A percentile compares a stretch with the other conserved stretches of the same genome.
phyloP scores from a whole-genome alignment of 2,329 filamentous ascomycete genomes.

The Pseudofabraea citricarpa region DNA sequence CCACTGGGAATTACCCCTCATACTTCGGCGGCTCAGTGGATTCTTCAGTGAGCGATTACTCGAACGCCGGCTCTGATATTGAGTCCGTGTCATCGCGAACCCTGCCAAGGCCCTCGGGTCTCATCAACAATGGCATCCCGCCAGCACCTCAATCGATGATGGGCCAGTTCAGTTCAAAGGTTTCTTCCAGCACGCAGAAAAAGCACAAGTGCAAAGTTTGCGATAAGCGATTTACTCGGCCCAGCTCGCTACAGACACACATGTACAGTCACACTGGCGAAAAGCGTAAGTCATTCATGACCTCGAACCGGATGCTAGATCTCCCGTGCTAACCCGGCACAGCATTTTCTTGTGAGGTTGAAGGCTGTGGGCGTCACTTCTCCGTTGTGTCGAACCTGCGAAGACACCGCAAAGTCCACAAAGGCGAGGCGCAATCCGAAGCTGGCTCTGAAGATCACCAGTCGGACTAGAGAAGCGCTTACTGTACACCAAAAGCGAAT shows the following conservation, averaged over 20 bases:
- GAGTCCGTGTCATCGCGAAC: conserved; percentile 76
- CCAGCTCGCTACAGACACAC: conserved; percentile 91
- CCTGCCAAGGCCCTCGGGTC: conserved; percentile 71
- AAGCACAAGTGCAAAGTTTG: conserved; percentile 99
- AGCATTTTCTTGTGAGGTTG: conserved; percentile 93
- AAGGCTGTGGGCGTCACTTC: conserved; percentile 92
- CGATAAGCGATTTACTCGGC: conserved; percentile 93
- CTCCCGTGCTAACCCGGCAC: conserved; percentile 16
- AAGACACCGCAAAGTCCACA: conserved; percentile 94
- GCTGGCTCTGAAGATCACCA: conserved; percentile 56
- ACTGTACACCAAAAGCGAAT: neutral
- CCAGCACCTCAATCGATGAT: conserved; percentile 96
- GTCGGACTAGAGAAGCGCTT: conserved; percentile 40
- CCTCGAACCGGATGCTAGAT: neutral
- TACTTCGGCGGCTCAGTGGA: conserved; percentile 86
- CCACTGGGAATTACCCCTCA: conserved; percentile 71
- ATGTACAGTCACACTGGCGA: conserved; percentile 99
- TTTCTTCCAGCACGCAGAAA: conserved; percentile 93
- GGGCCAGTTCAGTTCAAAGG: conserved; percentile 96
- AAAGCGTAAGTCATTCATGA: conserved; percentile 66
- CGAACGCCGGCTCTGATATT: conserved; percentile 81
- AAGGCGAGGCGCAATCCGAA: conserved; percentile 63
- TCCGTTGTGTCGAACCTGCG: conserved; percentile 95
- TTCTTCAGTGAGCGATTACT: conserved; percentile 87
- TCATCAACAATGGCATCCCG: conserved; percentile 58